A percentile compares a stretch with the other conserved stretches of the same genome.
Conservation (phyloP, 2,329 filamentous ascomycete species). For the Claviceps purpurea region DNA sequence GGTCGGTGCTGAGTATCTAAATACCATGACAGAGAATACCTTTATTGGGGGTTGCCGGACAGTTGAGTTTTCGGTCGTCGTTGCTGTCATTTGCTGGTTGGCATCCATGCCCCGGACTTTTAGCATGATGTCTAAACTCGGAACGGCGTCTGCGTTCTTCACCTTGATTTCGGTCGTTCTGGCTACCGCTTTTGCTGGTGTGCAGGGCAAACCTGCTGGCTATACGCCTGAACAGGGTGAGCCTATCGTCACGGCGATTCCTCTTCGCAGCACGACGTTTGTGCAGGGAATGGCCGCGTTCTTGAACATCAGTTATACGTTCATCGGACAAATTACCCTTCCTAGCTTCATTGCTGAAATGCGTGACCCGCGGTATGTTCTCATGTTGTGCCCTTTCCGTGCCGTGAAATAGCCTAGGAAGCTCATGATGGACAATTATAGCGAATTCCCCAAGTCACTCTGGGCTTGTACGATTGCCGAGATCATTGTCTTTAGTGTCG, state of each 20-base stretch:
- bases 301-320: conserved; percentile 91
- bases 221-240: conserved; percentile 47
- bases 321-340: conserved; percentile 88
- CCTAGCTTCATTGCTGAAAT: conserved; percentile 95
- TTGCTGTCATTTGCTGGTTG: conserved; percentile 61
- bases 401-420: too few relatives aligned
- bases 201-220: conserved; percentile 59
- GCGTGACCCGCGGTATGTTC: conserved; percentile 42
- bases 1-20: conserved; percentile 74
- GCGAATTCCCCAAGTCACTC: conserved; percentile 84
- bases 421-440: conserved; percentile 23
- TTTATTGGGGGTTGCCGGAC: conserved; percentile 56
- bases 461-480: conserved; percentile 85
- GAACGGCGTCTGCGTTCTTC: conserved; percentile 68
- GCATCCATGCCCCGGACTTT: conserved; percentile 81
- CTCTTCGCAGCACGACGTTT: conserved; percentile 60
- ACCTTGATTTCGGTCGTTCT: conserved; percentile 82
- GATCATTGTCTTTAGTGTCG: conserved; percentile 71
- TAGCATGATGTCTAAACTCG: conserved; percentile 62
- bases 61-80: conserved; percentile 63
- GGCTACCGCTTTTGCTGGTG: conserved; percentile 67
- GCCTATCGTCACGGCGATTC: conserved; percentile 55
- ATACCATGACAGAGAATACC: conserved; percentile 66
- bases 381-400: too few relatives aligned
- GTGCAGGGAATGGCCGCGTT: conserved; percentile 76